Conservation (phyloP, 176 grass and related monocot species). For the Oryza coarctata region DNA sequence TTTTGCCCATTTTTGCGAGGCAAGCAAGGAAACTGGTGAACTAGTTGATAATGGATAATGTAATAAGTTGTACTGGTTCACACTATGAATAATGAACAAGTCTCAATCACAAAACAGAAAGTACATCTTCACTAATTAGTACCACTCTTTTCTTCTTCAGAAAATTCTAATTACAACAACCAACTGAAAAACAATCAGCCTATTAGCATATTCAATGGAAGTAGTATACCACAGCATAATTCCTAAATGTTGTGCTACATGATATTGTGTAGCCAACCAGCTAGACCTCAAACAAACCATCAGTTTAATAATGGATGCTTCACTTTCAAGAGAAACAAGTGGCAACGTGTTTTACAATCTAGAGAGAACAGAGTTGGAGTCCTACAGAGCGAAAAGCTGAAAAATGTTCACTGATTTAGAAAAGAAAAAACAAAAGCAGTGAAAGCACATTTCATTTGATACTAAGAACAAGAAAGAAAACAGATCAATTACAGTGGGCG, state of each 20-base stretch:
- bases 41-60: neutral
- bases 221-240: neutral
- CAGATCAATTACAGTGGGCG: neutral
- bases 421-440: constrained; percentile 2
- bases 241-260: neutral
- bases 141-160: neutral
- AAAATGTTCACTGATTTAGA: neutral
- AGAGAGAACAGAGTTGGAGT: neutral
- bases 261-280: neutral
- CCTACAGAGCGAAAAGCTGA: neutral
- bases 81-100: neutral
- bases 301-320: neutral
- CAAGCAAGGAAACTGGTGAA: neutral
- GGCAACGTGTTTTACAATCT: neutral
- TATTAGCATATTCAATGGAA: neutral
- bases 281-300: neutral
- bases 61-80: neutral
- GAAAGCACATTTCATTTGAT: neutral
- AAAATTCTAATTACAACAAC: neutral
- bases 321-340: neutral
- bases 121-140: neutral
- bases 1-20: neutral
- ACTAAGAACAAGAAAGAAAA: neutral
- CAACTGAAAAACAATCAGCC: constrained; percentile 1
- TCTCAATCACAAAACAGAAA: neutral